Base-by-base conservation (phyloP, 768 basidiomycete species). In the Termitomyces sp. region DNA sequence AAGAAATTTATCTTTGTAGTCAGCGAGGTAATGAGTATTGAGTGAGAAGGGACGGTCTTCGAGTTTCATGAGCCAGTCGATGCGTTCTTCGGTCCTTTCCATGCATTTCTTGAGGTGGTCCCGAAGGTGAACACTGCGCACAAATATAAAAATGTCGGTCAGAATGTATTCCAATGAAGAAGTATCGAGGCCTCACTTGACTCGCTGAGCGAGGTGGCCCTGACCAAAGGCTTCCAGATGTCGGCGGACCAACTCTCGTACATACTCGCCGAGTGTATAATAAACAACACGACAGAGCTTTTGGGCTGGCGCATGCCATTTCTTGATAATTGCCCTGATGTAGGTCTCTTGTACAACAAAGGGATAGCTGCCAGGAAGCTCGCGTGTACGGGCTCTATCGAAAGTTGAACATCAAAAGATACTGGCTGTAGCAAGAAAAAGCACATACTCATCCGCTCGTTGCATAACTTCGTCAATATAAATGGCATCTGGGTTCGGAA, bases 321-420 rank as follows among this genome's bases (percentile, higher is more conserved):
- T 62, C 14, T 61, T 35, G 3, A 79, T 74, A 34, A 83, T 65
- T 0, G 67, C 55, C 2, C 62, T 52, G 51, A 90, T 85, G 57
- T 79, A 85, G 0, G 67, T 63, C 10, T 74, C 66, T 47, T 83
- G 80, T 0, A 89, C 83, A 0, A 83, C 71, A 57, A 84, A 89
- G 0, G 88, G 87, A 57, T 82, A 86, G 57, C 79, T 77, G 14
- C 80, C 84, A 0, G 87, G 88, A 0, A 90, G 76, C 61, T 90
- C 88, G 1, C 89, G 80, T 0, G 87, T 85, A 3, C 84, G 77
- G 1, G 88, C 81, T 21, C 89, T 91, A 55, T 39, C 1, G 51
- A 41, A 16, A 27, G 51, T 30, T 16, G 9, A 8, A 25, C 11
- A 34, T 37, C 12, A 52, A 8, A 51, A 44, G 9, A 50, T 7